These are phyloP conservation scores for Fusarium cicatricum DNA, from an alignment of 2,329 filamentous ascomycete genomes.

Conservation along the genomic window DNA sequence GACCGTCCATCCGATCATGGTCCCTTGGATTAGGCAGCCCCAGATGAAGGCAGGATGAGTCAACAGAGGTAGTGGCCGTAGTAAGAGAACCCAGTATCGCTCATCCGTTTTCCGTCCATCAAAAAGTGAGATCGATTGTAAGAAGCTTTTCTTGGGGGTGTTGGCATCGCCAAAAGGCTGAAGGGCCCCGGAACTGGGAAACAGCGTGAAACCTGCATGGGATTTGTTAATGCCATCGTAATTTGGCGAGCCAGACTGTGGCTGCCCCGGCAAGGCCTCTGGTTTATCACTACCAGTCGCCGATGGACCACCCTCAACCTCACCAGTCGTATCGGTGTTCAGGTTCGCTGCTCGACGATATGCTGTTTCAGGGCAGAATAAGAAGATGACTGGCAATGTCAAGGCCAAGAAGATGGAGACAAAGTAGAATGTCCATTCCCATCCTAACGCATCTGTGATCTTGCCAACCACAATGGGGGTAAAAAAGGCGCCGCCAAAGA, in stretches of 20 bases:
- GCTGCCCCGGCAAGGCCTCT: slow-evolving; percentile 10
- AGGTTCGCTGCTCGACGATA: slow-evolving; percentile 72
- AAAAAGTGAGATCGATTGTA: slow-evolving; percentile 72
- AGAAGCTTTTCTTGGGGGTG: slow-evolving; percentile 65
- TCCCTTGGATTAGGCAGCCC: slow-evolving; percentile 81
- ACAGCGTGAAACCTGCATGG: slow-evolving; percentile 41
- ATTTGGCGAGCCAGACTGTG: slow-evolving; percentile 5
- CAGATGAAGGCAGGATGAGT: slow-evolving; percentile 87
- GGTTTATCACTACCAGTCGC: slow-evolving; percentile 16
- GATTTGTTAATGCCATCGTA: background rate
- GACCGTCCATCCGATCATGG: slow-evolving; percentile 94
- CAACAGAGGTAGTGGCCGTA: slow-evolving; percentile 85
- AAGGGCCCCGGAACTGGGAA: slow-evolving; percentile 45
- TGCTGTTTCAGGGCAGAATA: slow-evolving; percentile 87
- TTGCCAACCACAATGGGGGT: slow-evolving; percentile 93
- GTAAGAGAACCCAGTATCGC: slow-evolving; percentile 67
- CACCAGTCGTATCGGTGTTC: slow-evolving; percentile 70
- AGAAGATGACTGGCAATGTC: slow-evolving; percentile 74
- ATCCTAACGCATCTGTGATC: slow-evolving; percentile 79
- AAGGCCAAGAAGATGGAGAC: slow-evolving; percentile 82
- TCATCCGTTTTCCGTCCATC: slow-evolving; percentile 85
- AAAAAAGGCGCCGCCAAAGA: slow-evolving; percentile 66
- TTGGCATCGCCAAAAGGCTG: slow-evolving; percentile 47
- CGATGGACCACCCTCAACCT: slow-evolving; percentile 42
- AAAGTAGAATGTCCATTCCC: slow-evolving; percentile 89